Evolutionary conservation across 2,329 filamentous ascomycete genomes (phyloP), one percentile per base, ranked within the genome.

Genomic region (Hymenoscyphus infarciens): DNA sequence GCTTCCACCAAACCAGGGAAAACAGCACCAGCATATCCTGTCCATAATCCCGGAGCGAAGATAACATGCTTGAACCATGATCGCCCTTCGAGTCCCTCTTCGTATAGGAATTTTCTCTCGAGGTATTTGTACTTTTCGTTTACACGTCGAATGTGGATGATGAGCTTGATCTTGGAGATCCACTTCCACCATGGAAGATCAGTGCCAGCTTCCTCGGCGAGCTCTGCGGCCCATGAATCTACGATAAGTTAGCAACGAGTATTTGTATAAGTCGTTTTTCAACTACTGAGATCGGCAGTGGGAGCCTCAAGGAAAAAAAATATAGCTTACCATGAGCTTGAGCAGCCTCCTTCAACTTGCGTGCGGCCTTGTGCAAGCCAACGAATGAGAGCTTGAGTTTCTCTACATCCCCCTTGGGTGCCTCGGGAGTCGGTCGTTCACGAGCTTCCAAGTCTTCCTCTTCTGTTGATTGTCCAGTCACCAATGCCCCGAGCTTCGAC

Each of bases 21-120:
- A 15, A 87, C 85, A 59, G 83, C 86, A 2, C 92, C 93, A 0
- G 92, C 81, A 75, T 97, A 97, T 0, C 93, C 93, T 0, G 92
- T 97, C 92, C 92, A 96, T 56, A 94, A 75, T 0, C 93, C 93
- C 0, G 93, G 93, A 1, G 93, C 93, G 76, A 96, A 97, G 1
- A 97, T 89, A 2, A 97, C 89, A 72, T 97, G 94, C 79, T 97
- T 97, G 79, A 94, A 98, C 92, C 92, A 97, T 27, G 80, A 79
- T 64, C 94, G 81, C 1, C 86, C 86, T 74, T 97, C 93, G 22
- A 98, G 77, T 0, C 94, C 94, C 2, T 83, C 80, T 4, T 85
- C 77, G 70, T 91, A 89, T 66, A 97, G 71, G 75, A 97, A 97
- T 58, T 87, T 81, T 16, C 92, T 82, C 75, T 98, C 94, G 0